A percentile compares a stretch with the other conserved stretches of the same genome.
These are phyloP conservation scores for Trichoderma endophyticum DNA, from an alignment of 2,329 filamentous ascomycete genomes.

Conservation along the genomic window DNA sequence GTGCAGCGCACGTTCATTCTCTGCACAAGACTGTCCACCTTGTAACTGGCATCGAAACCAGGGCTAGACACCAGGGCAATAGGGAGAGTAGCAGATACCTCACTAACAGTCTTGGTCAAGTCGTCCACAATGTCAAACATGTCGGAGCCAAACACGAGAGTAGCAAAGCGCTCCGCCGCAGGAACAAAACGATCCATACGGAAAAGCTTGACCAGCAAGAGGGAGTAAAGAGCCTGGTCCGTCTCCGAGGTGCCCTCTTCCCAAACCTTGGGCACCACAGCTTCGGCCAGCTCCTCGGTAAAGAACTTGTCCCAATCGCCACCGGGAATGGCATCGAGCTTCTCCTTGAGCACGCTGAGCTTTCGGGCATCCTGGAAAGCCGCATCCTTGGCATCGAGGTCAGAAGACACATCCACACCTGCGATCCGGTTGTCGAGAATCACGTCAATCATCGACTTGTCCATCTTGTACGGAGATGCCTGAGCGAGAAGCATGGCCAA, in stretches of 20 bases:
- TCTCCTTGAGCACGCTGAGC: conserved; percentile 69
- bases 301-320: conserved; percentile 80
- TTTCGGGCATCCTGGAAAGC: conserved; percentile 66
- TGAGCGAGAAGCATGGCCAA: conserved; percentile 93
- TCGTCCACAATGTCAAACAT: conserved; percentile 84
- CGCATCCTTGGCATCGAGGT: conserved; percentile 61
- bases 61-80: conserved; percentile 92
- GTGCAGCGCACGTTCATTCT: conserved; percentile 78
- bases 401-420: conserved; percentile 74
- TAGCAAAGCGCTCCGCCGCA: conserved; percentile 85
- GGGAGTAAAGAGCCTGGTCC: conserved; percentile 75
- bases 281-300: conserved; percentile 80
- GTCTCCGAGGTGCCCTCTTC: conserved; percentile 58
- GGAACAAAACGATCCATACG: conserved; percentile 94
- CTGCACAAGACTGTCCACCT: conserved; percentile 93
- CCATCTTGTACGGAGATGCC: conserved; percentile 93
- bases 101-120: conserved; percentile 76
- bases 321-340: conserved; percentile 59
- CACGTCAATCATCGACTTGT: conserved; percentile 81
- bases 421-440: conserved; percentile 76
- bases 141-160: conserved; percentile 76
- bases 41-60: conserved; percentile 98
- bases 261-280: conserved; percentile 75
- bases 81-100: conserved; percentile 79
- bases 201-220: conserved; percentile 90